Conservation (phyloP, 495 filamentous ascomycete species). For the Aspergillus olivimuriae region DNA sequence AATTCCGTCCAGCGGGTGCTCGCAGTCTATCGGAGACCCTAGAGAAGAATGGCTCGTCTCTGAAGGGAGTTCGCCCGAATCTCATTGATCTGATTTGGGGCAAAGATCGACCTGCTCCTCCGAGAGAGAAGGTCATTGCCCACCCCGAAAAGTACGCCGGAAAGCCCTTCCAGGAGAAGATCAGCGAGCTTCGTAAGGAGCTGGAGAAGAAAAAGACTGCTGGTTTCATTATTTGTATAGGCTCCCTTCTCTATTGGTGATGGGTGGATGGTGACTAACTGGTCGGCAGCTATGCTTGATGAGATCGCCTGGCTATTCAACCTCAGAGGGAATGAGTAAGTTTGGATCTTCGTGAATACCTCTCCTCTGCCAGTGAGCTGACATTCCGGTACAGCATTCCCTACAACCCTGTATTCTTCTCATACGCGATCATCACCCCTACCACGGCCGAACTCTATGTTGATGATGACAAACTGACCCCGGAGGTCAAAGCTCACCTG, state of each 20-base stretch:
- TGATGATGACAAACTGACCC: constrained; percentile 67
- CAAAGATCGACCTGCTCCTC: constrained; percentile 60
- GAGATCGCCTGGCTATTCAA: constrained; percentile 99
- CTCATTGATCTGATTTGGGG: constrained; percentile 88
- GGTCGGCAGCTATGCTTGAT: constrained; percentile 68
- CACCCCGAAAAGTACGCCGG: constrained; percentile 70
- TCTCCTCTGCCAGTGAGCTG: not conserved
- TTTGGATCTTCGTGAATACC: not conserved
- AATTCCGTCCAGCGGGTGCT: constrained; percentile 52
- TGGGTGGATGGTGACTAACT: constrained; percentile 13
- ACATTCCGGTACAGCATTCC: constrained; percentile 57
- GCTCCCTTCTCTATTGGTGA: not conserved
- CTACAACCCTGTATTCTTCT: constrained; percentile 99
- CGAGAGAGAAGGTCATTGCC: constrained; percentile 68
- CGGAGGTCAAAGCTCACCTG: constrained; percentile 65
- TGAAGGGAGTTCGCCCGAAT: constrained; percentile 70
- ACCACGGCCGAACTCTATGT: constrained; percentile 79
- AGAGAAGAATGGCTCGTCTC: constrained; percentile 71
- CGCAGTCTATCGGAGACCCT: constrained; percentile 83
- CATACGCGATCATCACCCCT: constrained; percentile 85
- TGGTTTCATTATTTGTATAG: constrained; percentile 77
- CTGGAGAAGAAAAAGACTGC: constrained; percentile 84
- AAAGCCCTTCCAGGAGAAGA: constrained; percentile 76
- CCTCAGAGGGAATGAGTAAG: constrained; percentile 83
- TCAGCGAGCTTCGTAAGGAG: constrained; percentile 82